These are phyloP conservation scores for Cryptosporidium canis DNA, from an alignment of 169 alveolate species.

Conservation along the genomic window DNA sequence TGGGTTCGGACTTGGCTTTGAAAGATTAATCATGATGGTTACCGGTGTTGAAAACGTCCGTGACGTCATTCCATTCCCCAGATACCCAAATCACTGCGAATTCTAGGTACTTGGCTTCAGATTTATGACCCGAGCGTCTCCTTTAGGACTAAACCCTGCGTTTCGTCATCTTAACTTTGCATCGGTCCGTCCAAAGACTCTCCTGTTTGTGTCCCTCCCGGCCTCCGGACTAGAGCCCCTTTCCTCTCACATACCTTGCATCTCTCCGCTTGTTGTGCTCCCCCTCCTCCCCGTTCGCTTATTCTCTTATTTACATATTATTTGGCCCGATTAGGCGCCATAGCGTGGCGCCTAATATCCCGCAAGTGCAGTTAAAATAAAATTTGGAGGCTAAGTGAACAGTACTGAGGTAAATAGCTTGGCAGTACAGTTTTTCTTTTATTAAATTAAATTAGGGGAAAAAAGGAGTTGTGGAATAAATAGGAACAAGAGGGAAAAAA, in stretches of 20 bases:
- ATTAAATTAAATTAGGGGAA: not conserved
- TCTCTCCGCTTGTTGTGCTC: too few species aligned
- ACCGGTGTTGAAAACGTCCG: slow-evolving; percentile 98
- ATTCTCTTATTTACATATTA: too few species aligned
- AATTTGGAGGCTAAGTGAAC: not conserved
- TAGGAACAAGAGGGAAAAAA: not conserved
- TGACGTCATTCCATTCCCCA: slow-evolving; percentile 99
- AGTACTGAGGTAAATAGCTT: not conserved
- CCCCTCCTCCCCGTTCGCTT: too few species aligned
- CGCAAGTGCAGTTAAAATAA: slow-evolving; percentile 18
- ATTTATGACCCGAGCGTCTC: not conserved
- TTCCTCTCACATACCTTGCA: too few species aligned
- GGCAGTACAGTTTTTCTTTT: not conserved
- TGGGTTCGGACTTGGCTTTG: slow-evolving; percentile 99
- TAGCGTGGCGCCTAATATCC: not conserved
- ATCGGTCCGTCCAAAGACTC: too few species aligned
- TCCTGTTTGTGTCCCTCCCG: too few species aligned
- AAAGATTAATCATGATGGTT: slow-evolving; percentile 96
- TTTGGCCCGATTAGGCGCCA: not conserved
- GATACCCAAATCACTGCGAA: slow-evolving; percentile 95
- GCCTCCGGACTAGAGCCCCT: too few species aligned
- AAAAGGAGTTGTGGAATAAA: too few species aligned
- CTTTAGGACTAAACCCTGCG: not conserved
- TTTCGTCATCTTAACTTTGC: too few species aligned
- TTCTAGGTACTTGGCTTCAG: slow-evolving; percentile 80